Conservation (phyloP, 2,329 filamentous ascomycete genomes). For the Lasiodiplodia sp. region DNA sequence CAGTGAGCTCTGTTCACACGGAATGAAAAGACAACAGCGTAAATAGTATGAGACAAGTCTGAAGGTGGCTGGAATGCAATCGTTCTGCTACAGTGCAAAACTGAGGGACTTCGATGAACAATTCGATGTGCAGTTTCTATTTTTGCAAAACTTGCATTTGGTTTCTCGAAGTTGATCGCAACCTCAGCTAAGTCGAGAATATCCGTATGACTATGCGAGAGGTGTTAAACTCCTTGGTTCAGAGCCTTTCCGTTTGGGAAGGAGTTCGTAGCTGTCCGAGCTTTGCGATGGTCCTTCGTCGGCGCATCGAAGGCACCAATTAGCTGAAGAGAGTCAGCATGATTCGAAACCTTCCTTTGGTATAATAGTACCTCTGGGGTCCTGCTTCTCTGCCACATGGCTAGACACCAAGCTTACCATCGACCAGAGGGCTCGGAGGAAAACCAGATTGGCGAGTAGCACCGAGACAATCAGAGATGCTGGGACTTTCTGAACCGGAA, state of each 20-base stretch:
- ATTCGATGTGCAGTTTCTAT: no score
- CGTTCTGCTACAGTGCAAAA: no score
- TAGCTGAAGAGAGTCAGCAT: not conserved
- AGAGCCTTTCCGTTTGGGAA: not conserved
- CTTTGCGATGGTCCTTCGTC: not conserved
- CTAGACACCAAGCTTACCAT: not conserved
- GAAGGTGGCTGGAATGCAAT: no score
- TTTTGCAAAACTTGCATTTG: not conserved
- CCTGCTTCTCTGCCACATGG: not conserved
- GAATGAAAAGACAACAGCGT: no score
- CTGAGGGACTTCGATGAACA: no score
- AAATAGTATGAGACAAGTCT: no score
- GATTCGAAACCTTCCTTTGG: no score
- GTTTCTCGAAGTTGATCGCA: not conserved
- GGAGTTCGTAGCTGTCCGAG: not conserved
- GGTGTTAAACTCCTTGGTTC: not conserved
- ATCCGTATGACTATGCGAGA: not conserved
- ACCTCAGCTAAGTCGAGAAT: not conserved
- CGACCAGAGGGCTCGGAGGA: not conserved
- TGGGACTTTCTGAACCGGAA: not conserved
- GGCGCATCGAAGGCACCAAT: not conserved
- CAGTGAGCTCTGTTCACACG: no score
- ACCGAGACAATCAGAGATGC: constrained; percentile 4
- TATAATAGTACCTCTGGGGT: not conserved
- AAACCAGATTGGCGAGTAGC: not conserved